Evolutionary conservation across 1,284 basidiomycete species (phyloP).

Genomic region (Porodaedalea pini): DNA sequence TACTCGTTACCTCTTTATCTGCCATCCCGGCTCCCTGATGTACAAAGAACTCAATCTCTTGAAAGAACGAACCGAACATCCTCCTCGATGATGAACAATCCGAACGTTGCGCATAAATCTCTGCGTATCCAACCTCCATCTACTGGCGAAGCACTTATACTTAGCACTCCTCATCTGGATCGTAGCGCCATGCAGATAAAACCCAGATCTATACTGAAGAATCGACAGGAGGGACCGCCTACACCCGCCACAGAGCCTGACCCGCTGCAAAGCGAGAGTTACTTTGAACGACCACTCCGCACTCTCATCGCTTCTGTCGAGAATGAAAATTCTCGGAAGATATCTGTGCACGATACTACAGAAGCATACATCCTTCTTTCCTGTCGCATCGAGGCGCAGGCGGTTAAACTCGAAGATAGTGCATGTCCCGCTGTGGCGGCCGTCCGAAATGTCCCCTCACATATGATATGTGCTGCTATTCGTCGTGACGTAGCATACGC

Average conservation of each 20-base stretch:
- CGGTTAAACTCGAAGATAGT: neutral
- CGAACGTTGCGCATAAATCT: neutral
- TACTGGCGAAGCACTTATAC: neutral
- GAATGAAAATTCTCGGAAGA: neutral
- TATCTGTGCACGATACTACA: slow-evolving; percentile 9
- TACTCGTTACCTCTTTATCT: neutral
- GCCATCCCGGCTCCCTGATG: neutral
- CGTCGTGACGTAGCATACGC: slow-evolving; percentile 12
- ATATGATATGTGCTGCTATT: slow-evolving; percentile 1
- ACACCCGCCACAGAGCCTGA: neutral
- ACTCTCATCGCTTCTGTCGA: slow-evolving; percentile 14
- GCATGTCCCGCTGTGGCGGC: slow-evolving; percentile 4
- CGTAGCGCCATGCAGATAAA: neutral
- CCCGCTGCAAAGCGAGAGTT: slow-evolving; percentile 10
- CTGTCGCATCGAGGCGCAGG: slow-evolving; percentile 9
- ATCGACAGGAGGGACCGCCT: neutral
- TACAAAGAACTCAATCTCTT: neutral
- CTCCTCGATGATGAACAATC: neutral
- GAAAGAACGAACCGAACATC: neutral
- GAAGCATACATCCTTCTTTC: slow-evolving; percentile 15
- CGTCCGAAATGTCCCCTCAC: neutral
- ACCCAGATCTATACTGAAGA: neutral
- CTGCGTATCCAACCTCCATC: neutral
- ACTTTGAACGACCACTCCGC: slow-evolving; percentile 8
- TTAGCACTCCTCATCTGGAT: neutral